Evolutionary conservation across 1,284 basidiomycete species (phyloP).

Genomic region (Cutaneotrichosporon cavernicola): DNA sequence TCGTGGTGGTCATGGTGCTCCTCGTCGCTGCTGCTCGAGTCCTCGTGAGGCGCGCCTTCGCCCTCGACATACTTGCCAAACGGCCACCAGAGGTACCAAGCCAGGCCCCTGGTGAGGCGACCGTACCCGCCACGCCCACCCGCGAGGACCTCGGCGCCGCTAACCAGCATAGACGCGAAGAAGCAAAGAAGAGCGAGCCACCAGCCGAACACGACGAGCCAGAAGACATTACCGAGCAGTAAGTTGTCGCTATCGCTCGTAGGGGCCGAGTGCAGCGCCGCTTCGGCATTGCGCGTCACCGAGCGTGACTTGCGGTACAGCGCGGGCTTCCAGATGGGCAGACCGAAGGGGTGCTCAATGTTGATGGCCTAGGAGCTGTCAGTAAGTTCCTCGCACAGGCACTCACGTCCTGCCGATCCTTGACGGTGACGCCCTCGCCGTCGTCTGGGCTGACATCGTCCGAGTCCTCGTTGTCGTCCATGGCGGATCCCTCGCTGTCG

Average conservation of each 20-base stretch:
- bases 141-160: constrained; percentile 57
- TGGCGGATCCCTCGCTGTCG: constrained; percentile 37
- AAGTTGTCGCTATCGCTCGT: constrained; percentile 87
- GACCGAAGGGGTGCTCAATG: constrained; percentile 97
- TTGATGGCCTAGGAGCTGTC: constrained; percentile 66
- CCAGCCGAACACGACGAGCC: constrained; percentile 84
- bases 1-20: constrained; percentile 10
- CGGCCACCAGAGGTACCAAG: constrained; percentile 96
- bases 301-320: constrained; percentile 97
- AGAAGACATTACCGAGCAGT: constrained; percentile 88
- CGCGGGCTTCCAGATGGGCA: constrained; percentile 99
- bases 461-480: constrained; percentile 41
- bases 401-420: constrained; percentile 88
- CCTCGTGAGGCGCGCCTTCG: constrained; percentile 56
- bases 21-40: constrained; percentile 15
- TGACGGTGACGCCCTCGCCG: constrained; percentile 81
- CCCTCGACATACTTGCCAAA: constrained; percentile 99
- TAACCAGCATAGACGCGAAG: constrained; percentile 67
- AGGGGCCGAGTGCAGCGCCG: constrained; percentile 85
- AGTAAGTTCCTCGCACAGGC: constrained; percentile 1
- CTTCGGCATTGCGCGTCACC: constrained; percentile 92
- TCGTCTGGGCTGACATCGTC: constrained; percentile 39
- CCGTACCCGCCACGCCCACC: constrained; percentile 83
- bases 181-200: constrained; percentile 80
- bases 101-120: constrained; percentile 83